Base-by-base conservation (phyloP, 257 asterid genomes). In the Nicotiana noctiflora region DNA sequence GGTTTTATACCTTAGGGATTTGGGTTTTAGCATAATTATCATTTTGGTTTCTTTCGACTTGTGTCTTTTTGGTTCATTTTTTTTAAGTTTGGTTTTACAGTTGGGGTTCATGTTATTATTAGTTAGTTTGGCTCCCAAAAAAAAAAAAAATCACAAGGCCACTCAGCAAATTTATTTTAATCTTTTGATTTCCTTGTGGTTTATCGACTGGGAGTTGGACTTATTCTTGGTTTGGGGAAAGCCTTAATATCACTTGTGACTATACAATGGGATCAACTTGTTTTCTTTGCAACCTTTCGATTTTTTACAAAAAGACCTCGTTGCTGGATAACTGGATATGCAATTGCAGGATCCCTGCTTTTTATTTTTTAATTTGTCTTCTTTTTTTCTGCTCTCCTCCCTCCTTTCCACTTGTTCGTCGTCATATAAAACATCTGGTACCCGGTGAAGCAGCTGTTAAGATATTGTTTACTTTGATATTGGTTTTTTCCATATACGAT, bases 1-100 rank as follows among this genome's bases (percentile, higher is more conserved):
- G 78, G 88, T 74, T 75, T 83, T 70, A 25, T 79, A 21, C 77
- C 65, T 62, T 60, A 57, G 80, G 81, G 83, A 70, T 75, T 80
- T 82, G 81, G 87, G 84, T 84, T 84, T 80, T 78, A 34, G 85
- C 79, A 68, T 68, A 57, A 51, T 72, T 79, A 68, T 31, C 66
- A 13, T 51, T 53, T 40, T 8, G 46, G 18, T 14, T 25, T 65
- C 23, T 37, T 81, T 62, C 8, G 37, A 23, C n/a, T 44, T 29
- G 80, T 23, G 51, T 56, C 37, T 1, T 67, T 60, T 40, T 60
- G 70, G 66, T 78, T 27, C 27, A 23, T 78, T 78, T 78, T 59
- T 34, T n/a, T 25, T 19, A 12, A 21, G 17, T 76, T 68, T 32
- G 76, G 77, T 75, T 68, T 68, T 40, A 68, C n/a, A 68, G 12